Percentiles rank a stretch among this genome's conserved stretches.
Evolutionary conservation across 129 eudicot genomes (phyloP).

Genomic region (Erigeron canadensis): DNA sequence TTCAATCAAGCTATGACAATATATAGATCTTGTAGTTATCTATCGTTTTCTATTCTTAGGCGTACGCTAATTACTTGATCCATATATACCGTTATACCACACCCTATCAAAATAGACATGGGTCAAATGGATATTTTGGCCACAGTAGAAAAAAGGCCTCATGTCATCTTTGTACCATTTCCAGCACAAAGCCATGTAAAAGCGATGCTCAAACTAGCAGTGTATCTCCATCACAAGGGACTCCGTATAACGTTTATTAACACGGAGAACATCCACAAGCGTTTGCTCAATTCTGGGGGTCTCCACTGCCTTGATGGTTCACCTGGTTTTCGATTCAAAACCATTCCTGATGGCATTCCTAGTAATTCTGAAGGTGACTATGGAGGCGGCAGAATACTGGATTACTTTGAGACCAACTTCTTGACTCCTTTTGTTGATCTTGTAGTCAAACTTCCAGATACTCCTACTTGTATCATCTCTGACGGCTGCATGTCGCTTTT

Average conservation of each 20-base stretch:
- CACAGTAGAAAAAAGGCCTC: conserved; percentile 9
- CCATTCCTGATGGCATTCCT: conserved; percentile 30
- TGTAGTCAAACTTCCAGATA: not conserved
- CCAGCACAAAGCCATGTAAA: conserved; percentile 30
- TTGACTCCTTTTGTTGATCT: conserved; percentile 21
- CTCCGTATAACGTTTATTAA: conserved; percentile 24
- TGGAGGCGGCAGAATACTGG: not conserved
- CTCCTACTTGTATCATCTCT: conserved; percentile 23
- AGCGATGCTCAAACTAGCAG: conserved; percentile 26
- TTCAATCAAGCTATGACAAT: too few relatives aligned
- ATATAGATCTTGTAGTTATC: too few relatives aligned
- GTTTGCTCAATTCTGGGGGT: conserved; percentile 13
- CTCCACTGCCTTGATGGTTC: conserved; percentile 20
- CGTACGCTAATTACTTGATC: too few relatives aligned
- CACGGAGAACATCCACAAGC: conserved; percentile 18
- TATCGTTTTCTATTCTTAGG: too few relatives aligned
- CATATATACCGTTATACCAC: too few relatives aligned
- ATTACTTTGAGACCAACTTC: not conserved
- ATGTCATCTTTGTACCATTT: conserved; percentile 4
- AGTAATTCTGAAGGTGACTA: conserved; percentile 8
- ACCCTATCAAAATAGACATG: not conserved
- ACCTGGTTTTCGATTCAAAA: conserved; percentile 20
- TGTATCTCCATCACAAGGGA: conserved; percentile 22
- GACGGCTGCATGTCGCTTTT: conserved; percentile 23
- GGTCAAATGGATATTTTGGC: not conserved